Evolutionary conservation across 345 rosid genomes (phyloP), one percentile per base, ranked within the genome.

Genomic region (Pelargonium nanum): DNA sequence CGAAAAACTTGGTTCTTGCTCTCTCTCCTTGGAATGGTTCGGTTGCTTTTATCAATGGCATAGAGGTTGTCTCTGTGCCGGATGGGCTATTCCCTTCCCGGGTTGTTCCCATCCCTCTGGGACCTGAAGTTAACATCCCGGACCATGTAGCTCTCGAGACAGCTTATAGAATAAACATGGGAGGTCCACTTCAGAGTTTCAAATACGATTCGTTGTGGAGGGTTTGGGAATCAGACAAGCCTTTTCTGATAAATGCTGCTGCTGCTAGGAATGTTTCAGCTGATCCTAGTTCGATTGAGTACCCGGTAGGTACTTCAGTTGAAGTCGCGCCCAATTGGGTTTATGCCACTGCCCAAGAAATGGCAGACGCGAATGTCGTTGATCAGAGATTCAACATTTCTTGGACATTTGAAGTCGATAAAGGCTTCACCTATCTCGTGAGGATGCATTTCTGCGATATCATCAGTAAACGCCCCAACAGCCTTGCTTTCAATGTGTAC

Each of bases 371-470:
- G 16, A 62, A 66, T 15, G 66, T 67, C 1, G 22, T 24, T 1
- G 34, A 57, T 55, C 59, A 62, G 57, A 62, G 53, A 22, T 71
- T 71, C 56, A 71, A 61, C 51, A 58, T 71, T 13, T 57, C 75
- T 13, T 71, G 71, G 75, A 30, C 2, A 2, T 71, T 71, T 21
- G 53, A 26, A 23, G 71, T 62, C 19, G 75, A 67, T 0, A 68
- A 25, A 17, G 68, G 68, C 20, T 72, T 67, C 40, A 28, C 52
- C 53, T 67, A 67, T 59, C 22, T 67, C 26, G 57, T 72, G 16
- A 54, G 68, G 64, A 13, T 72, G 68, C 75, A 67, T 63, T 62
- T 71, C 24, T 71, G 73, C 63, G 73, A 69, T 64, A 59, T 69
- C 19, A 64, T 69, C 4, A 69, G 64, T 26, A 6, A n/a, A 2